Evolutionary conservation across 805 yeast species (phyloP), one percentile per base, ranked within the genome.

Genomic region (Vanderwaltozyma tropicalis): DNA sequence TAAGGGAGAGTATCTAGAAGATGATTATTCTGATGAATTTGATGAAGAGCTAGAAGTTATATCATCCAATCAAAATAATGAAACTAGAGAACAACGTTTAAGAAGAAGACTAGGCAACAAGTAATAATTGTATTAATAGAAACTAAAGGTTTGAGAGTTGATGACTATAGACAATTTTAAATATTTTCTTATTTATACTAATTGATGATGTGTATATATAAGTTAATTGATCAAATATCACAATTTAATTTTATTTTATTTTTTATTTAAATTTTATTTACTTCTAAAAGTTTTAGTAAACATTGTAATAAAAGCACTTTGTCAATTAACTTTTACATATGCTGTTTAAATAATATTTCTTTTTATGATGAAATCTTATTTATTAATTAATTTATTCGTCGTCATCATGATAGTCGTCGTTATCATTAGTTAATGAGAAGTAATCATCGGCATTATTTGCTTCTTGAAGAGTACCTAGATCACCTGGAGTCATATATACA

Each of bases 401-500:
- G 24, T 67, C 72, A 24, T 55, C 66, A 18, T 55, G 63, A 16
- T 50, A 55, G 14, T 67, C 71, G 9, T 37, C 45, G 11, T 45
- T 45, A 18, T 44, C 39, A 31, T 52, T 59, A 30, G 49, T 55
- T 42, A 68, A 52, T 28, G 68, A 67, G 51, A 80, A 71, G 53
- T 85, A 89, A 57, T 89, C 96, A 28, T 84, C 86, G 2, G 75
- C 68, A 52, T 83, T 84, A 40, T 76, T 76, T 28, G 85, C 84
- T 57, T 89, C 98, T 58, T 88, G 96, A 52, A 92, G 69, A 3
- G 95, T 80, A n/a, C 97, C 98, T 45, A 89, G 71, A 59, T 89
- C 98, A 28, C 98, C 98, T 0, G 98, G 98, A 2, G 98, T 89
- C 95, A 87, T 89, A 49, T 79, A 66, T 14, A 82, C 78, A 12